These are phyloP conservation scores for Cutaneotrichosporon sp. DNA, from an alignment of 1,284 basidiomycete genomes.

Conservation along the genomic window DNA sequence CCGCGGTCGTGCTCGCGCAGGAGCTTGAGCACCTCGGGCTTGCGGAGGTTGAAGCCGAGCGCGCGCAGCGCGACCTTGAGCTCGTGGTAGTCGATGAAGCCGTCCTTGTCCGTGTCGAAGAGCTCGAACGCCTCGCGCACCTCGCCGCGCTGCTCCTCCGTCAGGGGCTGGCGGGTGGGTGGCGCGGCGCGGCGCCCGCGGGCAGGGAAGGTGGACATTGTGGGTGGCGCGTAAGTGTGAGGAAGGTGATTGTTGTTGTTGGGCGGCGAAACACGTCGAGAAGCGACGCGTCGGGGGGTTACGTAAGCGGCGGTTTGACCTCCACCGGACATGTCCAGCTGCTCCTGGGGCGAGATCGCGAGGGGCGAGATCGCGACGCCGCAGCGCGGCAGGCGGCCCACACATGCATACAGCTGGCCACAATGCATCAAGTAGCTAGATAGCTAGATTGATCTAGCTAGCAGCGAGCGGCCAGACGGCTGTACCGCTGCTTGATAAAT, in stretches of 20 bases:
- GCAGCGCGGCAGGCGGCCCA: too few relatives aligned
- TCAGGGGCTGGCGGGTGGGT: conserved; percentile 66
- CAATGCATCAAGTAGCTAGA: too few relatives aligned
- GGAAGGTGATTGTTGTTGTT: background rate
- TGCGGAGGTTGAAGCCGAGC: conserved; percentile 96
- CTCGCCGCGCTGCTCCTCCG: conserved; percentile 94
- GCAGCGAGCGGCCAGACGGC: too few relatives aligned
- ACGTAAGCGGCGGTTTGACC: background rate
- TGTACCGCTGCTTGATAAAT: too few relatives aligned
- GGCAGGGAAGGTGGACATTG: conserved; percentile 26
- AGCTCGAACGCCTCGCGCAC: conserved; percentile 99
- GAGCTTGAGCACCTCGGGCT: conserved; percentile 95
- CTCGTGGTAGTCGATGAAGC: conserved; percentile 96
- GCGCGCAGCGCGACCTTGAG: conserved; percentile 98
- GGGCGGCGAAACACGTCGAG: background rate
- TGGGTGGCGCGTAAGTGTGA: too few relatives aligned
- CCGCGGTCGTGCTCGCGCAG: conserved; percentile 91
- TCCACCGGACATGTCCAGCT: background rate
- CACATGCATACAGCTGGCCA: too few relatives aligned
- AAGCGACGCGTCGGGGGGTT: background rate
- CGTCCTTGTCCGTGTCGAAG: conserved; percentile 98
- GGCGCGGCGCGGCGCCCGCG: conserved; percentile 12
- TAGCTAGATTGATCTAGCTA: too few relatives aligned
- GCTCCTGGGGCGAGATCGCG: too few relatives aligned
- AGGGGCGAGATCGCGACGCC: too few relatives aligned